These are phyloP conservation scores for Chloranthus sessilifolius DNA, from an alignment of 164 flowering plant genomes.

Conservation along the genomic window DNA sequence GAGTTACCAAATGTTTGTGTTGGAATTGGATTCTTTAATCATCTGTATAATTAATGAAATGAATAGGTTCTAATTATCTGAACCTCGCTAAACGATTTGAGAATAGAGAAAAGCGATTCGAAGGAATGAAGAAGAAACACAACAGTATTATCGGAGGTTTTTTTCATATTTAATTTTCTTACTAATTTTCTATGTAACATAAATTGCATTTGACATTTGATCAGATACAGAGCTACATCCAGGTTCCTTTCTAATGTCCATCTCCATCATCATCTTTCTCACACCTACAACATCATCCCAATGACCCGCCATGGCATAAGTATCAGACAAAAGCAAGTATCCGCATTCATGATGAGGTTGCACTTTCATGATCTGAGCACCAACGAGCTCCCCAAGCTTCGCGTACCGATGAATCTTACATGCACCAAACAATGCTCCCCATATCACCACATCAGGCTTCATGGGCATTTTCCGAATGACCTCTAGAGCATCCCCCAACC, in stretches of 20 bases:
- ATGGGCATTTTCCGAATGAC: conserved; percentile 13
- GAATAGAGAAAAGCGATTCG: too few relatives aligned
- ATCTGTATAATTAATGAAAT: too few relatives aligned
- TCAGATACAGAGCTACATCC: conserved; percentile 13
- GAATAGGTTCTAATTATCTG: too few relatives aligned
- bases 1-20: too few relatives aligned
- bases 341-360: conserved; percentile 12
- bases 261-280: conserved; percentile 14
- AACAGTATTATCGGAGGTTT: too few relatives aligned
- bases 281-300: conserved; percentile 13
- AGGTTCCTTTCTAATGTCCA: conserved; percentile 8
- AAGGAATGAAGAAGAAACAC: too few relatives aligned
- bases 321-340: conserved; percentile 11
- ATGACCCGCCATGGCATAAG: conserved; percentile 16
- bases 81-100: too few relatives aligned
- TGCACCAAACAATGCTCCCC: conserved; percentile 24
- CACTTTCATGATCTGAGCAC: conserved; percentile 15
- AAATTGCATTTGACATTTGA: not conserved
- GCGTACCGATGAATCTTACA: conserved; percentile 11
- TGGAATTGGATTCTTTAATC: too few relatives aligned
- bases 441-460: conserved; percentile 16
- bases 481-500: conserved; percentile 16
- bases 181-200: too few relatives aligned
- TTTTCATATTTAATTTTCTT: too few relatives aligned
- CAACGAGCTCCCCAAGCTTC: conserved; percentile 18